These are phyloP conservation scores for Tolypocladium ophioglossoides DNA, from an alignment of 2,329 filamentous ascomycete species.

Conservation along the genomic window DNA sequence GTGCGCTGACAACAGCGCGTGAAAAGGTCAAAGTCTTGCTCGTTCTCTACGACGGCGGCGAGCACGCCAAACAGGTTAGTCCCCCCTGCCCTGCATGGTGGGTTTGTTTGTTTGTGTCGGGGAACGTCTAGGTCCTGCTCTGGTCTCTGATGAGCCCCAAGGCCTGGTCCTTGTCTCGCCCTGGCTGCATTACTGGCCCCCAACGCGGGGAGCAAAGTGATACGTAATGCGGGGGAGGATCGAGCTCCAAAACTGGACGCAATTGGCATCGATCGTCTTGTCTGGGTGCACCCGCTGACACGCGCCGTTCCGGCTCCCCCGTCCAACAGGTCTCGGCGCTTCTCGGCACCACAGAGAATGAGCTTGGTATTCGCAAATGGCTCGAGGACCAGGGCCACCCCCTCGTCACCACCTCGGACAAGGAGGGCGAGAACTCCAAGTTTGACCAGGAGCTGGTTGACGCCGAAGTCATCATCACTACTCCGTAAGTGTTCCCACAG, in stretches of 20 bases:
- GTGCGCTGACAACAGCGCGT: slow-evolving; percentile 33
- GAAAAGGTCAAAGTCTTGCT: slow-evolving; percentile 86
- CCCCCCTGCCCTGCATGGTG: neutral
- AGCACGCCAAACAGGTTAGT: slow-evolving; percentile 77
- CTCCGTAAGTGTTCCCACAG: slow-evolving; percentile 51
- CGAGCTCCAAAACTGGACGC: neutral
- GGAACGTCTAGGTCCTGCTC: neutral
- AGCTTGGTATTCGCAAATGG: slow-evolving; percentile 95
- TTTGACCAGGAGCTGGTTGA: slow-evolving; percentile 96
- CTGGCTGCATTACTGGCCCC: neutral
- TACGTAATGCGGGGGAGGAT: slow-evolving; percentile 5
- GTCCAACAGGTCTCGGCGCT: slow-evolving; percentile 56
- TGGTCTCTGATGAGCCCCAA: no score
- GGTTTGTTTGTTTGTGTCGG: no score
- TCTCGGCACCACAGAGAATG: slow-evolving; percentile 94
- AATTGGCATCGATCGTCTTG: neutral
- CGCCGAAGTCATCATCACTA: slow-evolving; percentile 98
- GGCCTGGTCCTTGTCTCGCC: no score
- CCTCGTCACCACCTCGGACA: slow-evolving; percentile 93
- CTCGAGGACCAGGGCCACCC: slow-evolving; percentile 95
- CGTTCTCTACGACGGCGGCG: slow-evolving; percentile 83
- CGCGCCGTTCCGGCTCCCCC: neutral
- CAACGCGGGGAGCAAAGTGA: neutral
- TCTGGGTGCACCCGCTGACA: neutral
- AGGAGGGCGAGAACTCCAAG: slow-evolving; percentile 84